phyloP scores from a whole-genome alignment of 2,329 filamentous ascomycete species.

The Paraphoma sp. region DNA sequence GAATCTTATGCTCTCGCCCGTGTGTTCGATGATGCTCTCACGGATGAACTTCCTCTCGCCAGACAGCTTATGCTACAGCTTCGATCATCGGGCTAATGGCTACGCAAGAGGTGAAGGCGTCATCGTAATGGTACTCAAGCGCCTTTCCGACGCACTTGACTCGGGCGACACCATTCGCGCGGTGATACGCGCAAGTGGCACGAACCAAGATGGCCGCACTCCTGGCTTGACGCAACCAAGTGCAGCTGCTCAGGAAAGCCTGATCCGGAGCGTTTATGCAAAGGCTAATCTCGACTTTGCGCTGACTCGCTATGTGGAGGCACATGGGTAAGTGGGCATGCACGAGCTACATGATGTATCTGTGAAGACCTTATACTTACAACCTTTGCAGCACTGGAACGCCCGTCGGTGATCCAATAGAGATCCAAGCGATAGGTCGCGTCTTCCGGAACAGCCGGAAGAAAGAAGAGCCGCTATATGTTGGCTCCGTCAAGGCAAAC shows the following conservation, averaged over 20 bases:
- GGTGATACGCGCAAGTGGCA: background rate
- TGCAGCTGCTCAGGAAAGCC: background rate
- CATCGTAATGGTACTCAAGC: background rate
- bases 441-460: constrained; percentile 16
- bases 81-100: background rate
- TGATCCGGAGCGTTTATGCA: background rate
- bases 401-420: constrained; percentile 46
- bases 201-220: background rate
- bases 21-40: no score
- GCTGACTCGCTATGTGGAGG: background rate
- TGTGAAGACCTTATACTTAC: no score
- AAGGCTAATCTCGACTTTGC: background rate
- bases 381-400: no score
- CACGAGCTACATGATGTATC: no score
- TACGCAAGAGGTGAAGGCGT: background rate
- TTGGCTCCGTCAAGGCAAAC: constrained; percentile 27
- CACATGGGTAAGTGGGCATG: no score
- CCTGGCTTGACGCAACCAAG: background rate
- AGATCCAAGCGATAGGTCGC: constrained; percentile 11
- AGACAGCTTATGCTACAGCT: background rate
- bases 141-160: background rate
- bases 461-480: constrained; percentile 52
- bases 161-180: background rate
- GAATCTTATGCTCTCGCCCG: no score
- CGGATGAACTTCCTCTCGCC: no score